A percentile compares a stretch with the other conserved stretches of the same genome.
Evolutionary conservation across 345 rosid genomes (phyloP).

Genomic region (Populus davidiana): DNA sequence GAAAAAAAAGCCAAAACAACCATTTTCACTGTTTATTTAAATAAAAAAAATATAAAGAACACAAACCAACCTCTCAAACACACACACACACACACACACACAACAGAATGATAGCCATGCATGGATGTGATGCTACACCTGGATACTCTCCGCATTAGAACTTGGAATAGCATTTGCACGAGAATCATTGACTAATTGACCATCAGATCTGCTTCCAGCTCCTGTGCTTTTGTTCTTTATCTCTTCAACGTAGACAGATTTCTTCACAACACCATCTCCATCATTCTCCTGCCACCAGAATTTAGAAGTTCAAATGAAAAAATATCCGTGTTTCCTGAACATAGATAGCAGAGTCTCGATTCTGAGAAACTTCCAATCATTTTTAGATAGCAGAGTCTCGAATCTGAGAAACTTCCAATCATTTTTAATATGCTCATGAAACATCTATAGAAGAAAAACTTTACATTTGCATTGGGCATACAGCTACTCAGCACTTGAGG

Average conservation of each 20-base stretch:
- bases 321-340: neutral
- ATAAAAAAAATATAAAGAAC: no score
- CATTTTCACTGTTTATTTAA: no score
- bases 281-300: slow-evolving; percentile 35
- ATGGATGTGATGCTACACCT: slow-evolving; percentile 12
- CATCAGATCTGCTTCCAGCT: slow-evolving; percentile 28
- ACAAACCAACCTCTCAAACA: no score
- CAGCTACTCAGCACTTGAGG: neutral
- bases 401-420: no score
- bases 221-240: slow-evolving; percentile 31
- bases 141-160: slow-evolving; percentile 27
- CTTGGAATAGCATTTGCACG: slow-evolving; percentile 21
- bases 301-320: neutral
- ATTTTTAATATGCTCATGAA: no score
- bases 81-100: no score
- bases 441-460: neutral
- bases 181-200: slow-evolving; percentile 22
- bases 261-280: slow-evolving; percentile 32
- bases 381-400: no score
- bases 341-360: neutral
- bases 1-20: no score
- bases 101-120: neutral
- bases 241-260: slow-evolving; percentile 34
- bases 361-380: neutral
- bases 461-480: neutral